Evolutionary conservation across 139 green algal genomes (phyloP).

Genomic region (Limnomonas spitsbergensis): DNA sequence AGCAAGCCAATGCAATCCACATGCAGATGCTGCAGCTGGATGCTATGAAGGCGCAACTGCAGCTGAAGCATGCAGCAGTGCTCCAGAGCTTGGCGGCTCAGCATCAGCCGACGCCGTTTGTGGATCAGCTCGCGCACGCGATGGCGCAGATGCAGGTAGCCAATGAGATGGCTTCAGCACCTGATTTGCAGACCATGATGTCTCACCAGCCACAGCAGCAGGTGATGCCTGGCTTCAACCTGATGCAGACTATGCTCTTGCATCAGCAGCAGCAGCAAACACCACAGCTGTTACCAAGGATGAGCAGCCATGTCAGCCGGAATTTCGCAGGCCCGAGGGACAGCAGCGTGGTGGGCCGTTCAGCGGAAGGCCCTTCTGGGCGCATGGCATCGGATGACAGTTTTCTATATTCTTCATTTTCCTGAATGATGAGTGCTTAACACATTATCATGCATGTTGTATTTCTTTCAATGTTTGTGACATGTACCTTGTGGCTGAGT

Average conservation of each 20-base stretch:
- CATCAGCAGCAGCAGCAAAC: slow-evolving; percentile 13
- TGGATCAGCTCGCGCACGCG: neutral
- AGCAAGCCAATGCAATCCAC: neutral
- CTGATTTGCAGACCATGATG: no score
- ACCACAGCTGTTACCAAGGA: neutral
- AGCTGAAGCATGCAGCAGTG: neutral
- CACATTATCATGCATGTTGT: no score
- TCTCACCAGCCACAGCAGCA: no score
- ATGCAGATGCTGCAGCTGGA: slow-evolving; percentile 5
- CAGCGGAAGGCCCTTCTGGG: no score
- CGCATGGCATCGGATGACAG: no score
- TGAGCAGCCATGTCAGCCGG: neutral
- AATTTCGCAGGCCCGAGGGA: neutral
- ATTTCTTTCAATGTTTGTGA: no score
- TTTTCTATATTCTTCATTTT: no score
- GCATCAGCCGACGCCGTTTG: neutral
- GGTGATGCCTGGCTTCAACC: no score
- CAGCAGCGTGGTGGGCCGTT: no score
- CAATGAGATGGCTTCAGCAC: neutral
- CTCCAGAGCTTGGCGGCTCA: neutral
- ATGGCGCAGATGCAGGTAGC: neutral
- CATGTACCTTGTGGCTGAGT: no score
- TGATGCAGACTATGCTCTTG: no score
- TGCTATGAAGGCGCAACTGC: neutral
- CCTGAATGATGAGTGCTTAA: no score